phyloP scores from a whole-genome alignment of 768 basidiomycete genomes.

The Naganishia vaughanmartiniae region DNA sequence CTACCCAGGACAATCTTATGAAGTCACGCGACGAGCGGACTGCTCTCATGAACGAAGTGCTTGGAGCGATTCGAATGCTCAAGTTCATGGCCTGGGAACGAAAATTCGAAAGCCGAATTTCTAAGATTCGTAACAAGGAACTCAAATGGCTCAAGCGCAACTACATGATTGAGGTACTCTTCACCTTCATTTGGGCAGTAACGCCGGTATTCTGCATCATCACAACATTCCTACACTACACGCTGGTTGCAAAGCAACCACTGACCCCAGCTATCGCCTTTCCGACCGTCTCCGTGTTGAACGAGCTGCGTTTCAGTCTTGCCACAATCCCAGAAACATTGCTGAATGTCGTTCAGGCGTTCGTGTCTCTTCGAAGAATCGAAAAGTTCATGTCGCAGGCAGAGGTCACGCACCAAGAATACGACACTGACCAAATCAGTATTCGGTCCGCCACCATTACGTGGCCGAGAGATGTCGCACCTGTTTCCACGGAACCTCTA shows the following conservation, averaged over 20 bases:
- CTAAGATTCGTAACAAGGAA: conserved; percentile 73
- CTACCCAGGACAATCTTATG: conserved; percentile 81
- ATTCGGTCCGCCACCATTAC: conserved; percentile 83
- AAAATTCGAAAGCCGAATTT: conserved; percentile 73
- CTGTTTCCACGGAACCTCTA: conserved; percentile 41
- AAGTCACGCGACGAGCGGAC: conserved; percentile 88
- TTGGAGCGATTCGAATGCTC: conserved; percentile 86
- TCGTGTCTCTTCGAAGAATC: conserved; percentile 83
- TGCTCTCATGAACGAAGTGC: conserved; percentile 83
- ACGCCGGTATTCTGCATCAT: conserved; percentile 60
- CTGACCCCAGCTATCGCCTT: conserved; percentile 84
- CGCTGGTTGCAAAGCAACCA: conserved; percentile 65
- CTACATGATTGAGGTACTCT: conserved; percentile 75
- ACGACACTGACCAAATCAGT: conserved; percentile 59
- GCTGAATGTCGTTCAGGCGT: conserved; percentile 81
- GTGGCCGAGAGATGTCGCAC: conserved; percentile 75
- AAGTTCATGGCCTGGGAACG: conserved; percentile 97
- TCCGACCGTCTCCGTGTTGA: conserved; percentile 69
- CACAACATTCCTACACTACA: conserved; percentile 62
- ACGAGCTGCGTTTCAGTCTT: conserved; percentile 72
- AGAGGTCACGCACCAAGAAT: conserved; percentile 66
- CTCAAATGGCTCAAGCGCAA: conserved; percentile 79
- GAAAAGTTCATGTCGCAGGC: conserved; percentile 78
- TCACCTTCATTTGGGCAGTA: conserved; percentile 61
- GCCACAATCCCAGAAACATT: conserved; percentile 79